These are phyloP conservation scores for Veloboletus limbatus DNA, from an alignment of 1,284 basidiomycete genomes.

Conservation along the genomic window DNA sequence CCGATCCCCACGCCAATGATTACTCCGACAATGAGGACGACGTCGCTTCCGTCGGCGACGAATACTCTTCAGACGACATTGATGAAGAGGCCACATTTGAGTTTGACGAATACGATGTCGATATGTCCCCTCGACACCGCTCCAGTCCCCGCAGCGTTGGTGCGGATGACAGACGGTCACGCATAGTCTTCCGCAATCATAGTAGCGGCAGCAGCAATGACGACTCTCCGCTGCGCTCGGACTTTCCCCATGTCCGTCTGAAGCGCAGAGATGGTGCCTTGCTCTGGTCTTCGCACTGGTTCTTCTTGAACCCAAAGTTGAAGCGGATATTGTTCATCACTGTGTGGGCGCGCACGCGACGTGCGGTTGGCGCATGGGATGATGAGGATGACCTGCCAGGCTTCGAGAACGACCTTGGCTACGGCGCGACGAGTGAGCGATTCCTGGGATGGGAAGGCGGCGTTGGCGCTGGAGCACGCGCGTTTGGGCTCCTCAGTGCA, in stretches of 20 bases:
- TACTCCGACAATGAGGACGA: constrained; percentile 77
- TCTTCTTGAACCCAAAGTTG: constrained; percentile 92
- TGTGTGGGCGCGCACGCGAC: constrained; percentile 84
- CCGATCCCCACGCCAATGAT: constrained; percentile 90
- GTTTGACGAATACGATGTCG: constrained; percentile 78
- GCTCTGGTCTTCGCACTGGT: constrained; percentile 96
- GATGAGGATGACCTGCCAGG: constrained; percentile 43
- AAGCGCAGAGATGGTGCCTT: constrained; percentile 66
- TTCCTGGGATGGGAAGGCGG: constrained; percentile 77
- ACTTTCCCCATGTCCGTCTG: constrained; percentile 34
- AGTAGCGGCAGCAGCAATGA: constrained; percentile 26
- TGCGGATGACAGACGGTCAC: constrained; percentile 4
- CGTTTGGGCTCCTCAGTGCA: constrained; percentile 56
- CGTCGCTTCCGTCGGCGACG: constrained; percentile 56
- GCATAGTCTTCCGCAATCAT: constrained; percentile 15
- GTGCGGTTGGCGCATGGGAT: constrained; percentile 52
- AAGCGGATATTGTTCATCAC: constrained; percentile 94
- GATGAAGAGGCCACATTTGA: constrained; percentile 67
- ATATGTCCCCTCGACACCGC: constrained; percentile 44
- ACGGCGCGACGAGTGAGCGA: constrained; percentile 44
- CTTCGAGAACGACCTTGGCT: constrained; percentile 30
- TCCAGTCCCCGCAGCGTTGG: constrained; percentile 2
- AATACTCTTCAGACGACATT: constrained; percentile 50
- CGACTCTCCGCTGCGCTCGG: constrained; percentile 24
- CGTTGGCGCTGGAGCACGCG: constrained; percentile 70